Evolutionary conservation across 805 yeast species (phyloP), one percentile per base, ranked within the genome.

Genomic region (Wickerhamomyces strasburgensis): DNA sequence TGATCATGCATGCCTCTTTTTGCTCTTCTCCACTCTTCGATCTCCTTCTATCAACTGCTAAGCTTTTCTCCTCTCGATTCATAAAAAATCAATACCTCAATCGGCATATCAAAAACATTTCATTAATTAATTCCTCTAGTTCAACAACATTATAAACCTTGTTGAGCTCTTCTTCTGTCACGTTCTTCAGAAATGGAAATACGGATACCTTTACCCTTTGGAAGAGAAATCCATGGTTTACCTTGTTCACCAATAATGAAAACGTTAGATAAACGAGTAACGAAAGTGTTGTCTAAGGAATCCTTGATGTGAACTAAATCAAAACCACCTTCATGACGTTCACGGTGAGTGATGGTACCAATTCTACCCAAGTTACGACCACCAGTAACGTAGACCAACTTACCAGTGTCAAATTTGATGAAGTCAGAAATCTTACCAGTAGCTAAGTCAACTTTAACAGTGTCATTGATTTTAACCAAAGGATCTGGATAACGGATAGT

Each of bases 401-500:
- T 83, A 67, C 94, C 98, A 60, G 89, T 80, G 67, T 88, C 97
- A 65, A 89, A 85, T 72, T 84, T 83, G 71, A 90, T 78, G 74
- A 71, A 85, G 55, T 85, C 89, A 43, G 83, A 70, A 67, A 88
- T 81, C 80, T 90, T 90, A 70, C 97, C 97, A 55, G 96, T 71
- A 58, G 90, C 95, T 64, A 90, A 77, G 75, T 90, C 96, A 65
- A 90, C 74, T 82, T 89, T 89, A 66, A 90, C 96, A 58, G 98
- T 85, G 77, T 90, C 98, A 80, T 93, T 89, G 64, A 87, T 88
- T 75, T 78, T 90, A 82, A 90, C 80, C 58, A 73, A 70, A 73
- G 98, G 98, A 68, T 90, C 98, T 71, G 98, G 98, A 86, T 89
- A 90, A 75, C 98, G 89, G 78, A 90, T 75, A 66, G 98, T 90